phyloP scores from a whole-genome alignment of 2,329 filamentous ascomycete genomes.

The Ophiostoma quercus region DNA sequence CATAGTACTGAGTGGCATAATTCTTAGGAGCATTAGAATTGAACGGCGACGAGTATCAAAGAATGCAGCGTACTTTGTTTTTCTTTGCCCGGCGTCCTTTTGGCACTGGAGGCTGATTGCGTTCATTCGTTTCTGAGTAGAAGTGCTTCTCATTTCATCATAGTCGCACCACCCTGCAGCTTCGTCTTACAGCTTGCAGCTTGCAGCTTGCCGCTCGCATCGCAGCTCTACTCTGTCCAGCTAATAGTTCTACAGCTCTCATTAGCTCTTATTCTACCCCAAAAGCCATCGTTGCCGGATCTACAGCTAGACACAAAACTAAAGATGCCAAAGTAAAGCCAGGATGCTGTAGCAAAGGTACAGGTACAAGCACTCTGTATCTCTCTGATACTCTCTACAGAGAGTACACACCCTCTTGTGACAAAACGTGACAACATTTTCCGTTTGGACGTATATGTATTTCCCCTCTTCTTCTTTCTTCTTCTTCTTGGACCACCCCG shows the following conservation, averaged over 20 bases:
- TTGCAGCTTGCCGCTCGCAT: not conserved
- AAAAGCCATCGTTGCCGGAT: not conserved
- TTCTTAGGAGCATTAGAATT: not conserved
- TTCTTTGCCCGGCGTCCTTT: not conserved
- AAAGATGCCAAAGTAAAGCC: not conserved
- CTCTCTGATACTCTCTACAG: too few species aligned
- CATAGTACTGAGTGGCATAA: not conserved
- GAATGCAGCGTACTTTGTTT: not conserved
- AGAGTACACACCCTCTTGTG: too few species aligned
- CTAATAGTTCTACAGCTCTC: not conserved
- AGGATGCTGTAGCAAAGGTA: not conserved
- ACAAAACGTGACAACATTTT: too few species aligned
- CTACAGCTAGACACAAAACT: slow-evolving; percentile 1
- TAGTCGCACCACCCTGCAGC: not conserved
- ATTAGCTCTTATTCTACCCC: not conserved
- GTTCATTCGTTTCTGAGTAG: not conserved
- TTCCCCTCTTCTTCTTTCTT: not conserved
- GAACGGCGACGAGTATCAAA: not conserved
- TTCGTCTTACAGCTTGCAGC: not conserved
- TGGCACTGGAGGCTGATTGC: not conserved
- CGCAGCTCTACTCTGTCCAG: not conserved
- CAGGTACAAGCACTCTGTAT: not conserved
- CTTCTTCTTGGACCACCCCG: not conserved
- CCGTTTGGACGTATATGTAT: not conserved
- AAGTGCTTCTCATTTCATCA: not conserved